phyloP scores from a whole-genome alignment of 192 early-diverging fungal genomes.

The Linnemannia elongata region DNA sequence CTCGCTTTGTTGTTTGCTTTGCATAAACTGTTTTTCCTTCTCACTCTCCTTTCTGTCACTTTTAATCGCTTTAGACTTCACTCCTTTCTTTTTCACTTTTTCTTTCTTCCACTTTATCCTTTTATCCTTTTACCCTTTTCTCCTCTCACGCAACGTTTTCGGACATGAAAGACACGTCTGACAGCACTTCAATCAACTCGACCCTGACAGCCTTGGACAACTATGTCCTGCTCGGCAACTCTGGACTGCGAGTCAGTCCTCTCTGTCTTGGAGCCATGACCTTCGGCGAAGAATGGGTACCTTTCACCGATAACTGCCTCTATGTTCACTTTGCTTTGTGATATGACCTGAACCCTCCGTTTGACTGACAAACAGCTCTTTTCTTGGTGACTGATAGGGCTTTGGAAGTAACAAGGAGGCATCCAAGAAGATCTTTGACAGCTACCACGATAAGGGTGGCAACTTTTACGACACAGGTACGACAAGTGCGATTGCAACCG shows the following conservation, averaged over 20 bases:
- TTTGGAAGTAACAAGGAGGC: constrained; percentile 59
- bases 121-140: background rate
- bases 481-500: background rate
- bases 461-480: constrained; percentile 64
- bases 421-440: constrained; percentile 61
- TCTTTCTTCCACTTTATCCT: background rate
- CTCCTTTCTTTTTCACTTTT: background rate
- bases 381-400: constrained; percentile 24
- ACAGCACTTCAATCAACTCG: constrained; percentile 26
- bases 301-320: background rate
- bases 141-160: background rate
- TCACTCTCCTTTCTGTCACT: background rate
- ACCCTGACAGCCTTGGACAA: constrained; percentile 48
- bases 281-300: constrained; percentile 57
- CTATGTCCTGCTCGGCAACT: constrained; percentile 54
- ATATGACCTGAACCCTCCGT: background rate
- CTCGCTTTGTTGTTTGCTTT: constrained; percentile 12
- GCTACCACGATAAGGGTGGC: constrained; percentile 60
- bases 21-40: background rate
- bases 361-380: background rate
- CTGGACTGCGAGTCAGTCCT: constrained; percentile 58
- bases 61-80: background rate
- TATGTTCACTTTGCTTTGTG: background rate
- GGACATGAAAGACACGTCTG: constrained; percentile 41
- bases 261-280: constrained; percentile 58